phyloP scores from a whole-genome alignment of 495 filamentous ascomycete species.

The Xylaria bambusicola region DNA sequence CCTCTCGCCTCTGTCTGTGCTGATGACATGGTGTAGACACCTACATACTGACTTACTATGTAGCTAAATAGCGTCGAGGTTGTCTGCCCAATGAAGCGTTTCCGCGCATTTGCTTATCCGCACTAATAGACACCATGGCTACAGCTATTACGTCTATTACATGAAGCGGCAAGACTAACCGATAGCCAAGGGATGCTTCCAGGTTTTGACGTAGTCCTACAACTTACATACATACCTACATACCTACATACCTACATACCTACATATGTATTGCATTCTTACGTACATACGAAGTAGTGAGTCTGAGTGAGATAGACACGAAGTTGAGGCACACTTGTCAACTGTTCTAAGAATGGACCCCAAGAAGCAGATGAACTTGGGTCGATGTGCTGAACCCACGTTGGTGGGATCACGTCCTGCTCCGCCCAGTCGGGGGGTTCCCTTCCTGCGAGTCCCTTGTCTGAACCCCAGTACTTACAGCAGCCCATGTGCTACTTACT shows the following conservation, averaged over 20 bases:
- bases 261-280: no score
- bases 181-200: no score
- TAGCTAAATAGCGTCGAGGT: not conserved
- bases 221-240: no score
- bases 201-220: not conserved
- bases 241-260: no score
- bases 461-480: no score
- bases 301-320: no score
- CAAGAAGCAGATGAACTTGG: not conserved
- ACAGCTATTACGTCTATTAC: not conserved
- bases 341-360: no score
- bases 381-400: constrained; percentile 10
- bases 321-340: no score
- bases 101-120: not conserved
- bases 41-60: no score
- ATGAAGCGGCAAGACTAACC: not conserved
- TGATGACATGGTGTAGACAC: no score
- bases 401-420: constrained; percentile 18
- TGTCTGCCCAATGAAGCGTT: not conserved
- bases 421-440: constrained; percentile 16
- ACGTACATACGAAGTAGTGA: no score
- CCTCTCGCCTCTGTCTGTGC: no score
- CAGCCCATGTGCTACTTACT: not conserved
- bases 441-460: constrained; percentile 1
- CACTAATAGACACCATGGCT: constrained; percentile 1